Evolutionary conservation across 768 basidiomycete genomes (phyloP), one percentile per base, ranked within the genome.

Genomic region (Polyporus arcularius): DNA sequence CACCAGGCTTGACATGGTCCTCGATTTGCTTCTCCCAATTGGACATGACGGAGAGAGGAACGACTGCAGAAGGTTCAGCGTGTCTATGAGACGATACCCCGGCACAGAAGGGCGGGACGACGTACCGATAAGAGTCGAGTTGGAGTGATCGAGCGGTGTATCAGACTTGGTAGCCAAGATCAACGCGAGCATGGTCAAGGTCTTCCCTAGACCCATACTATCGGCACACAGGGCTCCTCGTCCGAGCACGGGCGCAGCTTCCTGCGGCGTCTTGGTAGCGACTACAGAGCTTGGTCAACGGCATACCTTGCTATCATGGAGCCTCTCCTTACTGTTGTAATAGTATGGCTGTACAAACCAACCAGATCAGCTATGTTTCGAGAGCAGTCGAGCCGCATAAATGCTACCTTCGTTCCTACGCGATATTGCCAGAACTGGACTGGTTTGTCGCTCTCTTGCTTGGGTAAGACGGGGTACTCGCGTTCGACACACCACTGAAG

Each of bases 161-260:
- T 95, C 89, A 10, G 79, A 68, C 70, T 87, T 89, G 2, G 94
- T 95, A 1, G 90, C 86, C 30, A 95, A 73, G 42, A 94, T 81
- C 15, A 97, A 78, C 5, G 93, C 80, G 42, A 97, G 76, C 83
- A 94, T 93, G 0, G 92, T 94, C 43, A 97, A 77, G 0, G 96
- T 97, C 79, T 96, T 97, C 0, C 95, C 95, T 57, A 84, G 66
- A 56, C 87, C 94, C 95, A 97, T 97, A 42, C 91, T 90, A 74
- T 96, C 95, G 0, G 89, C 94, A 58, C 90, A 86, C 52, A 96
- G 76, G 2, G 92, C 94, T n/a, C 95, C 95, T 67, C 87, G 78
- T 10, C 93, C 93, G 21, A 96, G 82, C 0, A 66, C 65, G 2
- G 94, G 94, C 1, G 78, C 69, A 0, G 75, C 74, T 55, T 82